Base-by-base conservation (phyloP, 2,329 filamentous ascomycete species). In the Claviceps fusiformis region DNA sequence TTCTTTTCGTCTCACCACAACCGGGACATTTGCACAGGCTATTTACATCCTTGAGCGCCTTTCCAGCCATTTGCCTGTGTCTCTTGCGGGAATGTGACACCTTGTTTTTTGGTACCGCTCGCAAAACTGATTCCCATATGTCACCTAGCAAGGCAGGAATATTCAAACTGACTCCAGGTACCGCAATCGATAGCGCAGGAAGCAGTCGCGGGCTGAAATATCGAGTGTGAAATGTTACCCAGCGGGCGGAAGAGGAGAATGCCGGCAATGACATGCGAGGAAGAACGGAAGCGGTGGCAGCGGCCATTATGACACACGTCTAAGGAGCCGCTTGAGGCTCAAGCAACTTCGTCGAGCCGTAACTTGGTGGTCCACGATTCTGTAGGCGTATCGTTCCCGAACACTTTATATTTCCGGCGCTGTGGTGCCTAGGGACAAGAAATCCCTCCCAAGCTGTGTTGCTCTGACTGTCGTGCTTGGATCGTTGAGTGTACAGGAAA, bases 41-140 rank as follows among this genome's bases (percentile, higher is more conserved):
- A 59, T 86, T 93, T 56, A 95, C 83, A 68, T 98, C 93, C 73
- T 95, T 88, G 63, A 98, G 72, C 48, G 85, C 92, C 74, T 98
- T 98, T 65, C 93, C 93, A 29, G 91, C 92, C 85, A 97, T 87
- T 67, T 95, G 90, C 64, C 95, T 83, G 67, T 90, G 85, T 63
- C 93, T 81, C 78, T 90, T 95, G 76, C 93, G 95, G 76, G 89
- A 89, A 71, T 98, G 89, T 46, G 92, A 96, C 39, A 90, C 95
- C 81, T 97, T 98, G 76, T 95, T 97, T 80, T 98, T 98, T 5
- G 93, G 93, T 17, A 97, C 93, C 1, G 93, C 93, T 61, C 85
- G 85, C 62, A 98, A 77, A 49, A 98, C 81, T 6, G 88, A 90
- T 62, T 96, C 92, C 92, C 92, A 97, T 64, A 98, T 83, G 59